These are phyloP conservation scores for Incumbomyces delicatus DNA, from an alignment of 2,329 filamentous ascomycete species.

Conservation along the genomic window DNA sequence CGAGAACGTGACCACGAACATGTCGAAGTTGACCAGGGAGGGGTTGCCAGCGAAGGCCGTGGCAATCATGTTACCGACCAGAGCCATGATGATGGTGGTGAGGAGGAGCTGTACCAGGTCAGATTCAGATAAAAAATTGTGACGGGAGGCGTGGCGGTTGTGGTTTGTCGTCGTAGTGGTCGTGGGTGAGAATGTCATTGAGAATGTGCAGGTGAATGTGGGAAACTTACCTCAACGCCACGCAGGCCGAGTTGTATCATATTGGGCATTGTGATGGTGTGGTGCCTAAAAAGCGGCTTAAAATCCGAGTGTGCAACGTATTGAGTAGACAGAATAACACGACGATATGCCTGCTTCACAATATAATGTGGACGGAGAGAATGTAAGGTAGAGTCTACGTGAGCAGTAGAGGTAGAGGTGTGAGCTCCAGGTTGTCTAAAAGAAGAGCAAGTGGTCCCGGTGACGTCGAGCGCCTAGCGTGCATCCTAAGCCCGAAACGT, in stretches of 20 bases:
- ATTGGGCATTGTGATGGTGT: conserved; percentile 31
- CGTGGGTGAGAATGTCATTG: too few relatives aligned
- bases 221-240: conserved; percentile 31
- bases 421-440: background rate
- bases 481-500: too few relatives aligned
- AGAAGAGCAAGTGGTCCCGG: background rate
- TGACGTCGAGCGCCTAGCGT: conserved; percentile 1
- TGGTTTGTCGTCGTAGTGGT: too few relatives aligned
- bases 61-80: conserved; percentile 55
- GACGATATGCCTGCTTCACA: too few relatives aligned
- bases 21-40: conserved; percentile 46
- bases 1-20: conserved; percentile 40
- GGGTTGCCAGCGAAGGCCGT: conserved; percentile 44
- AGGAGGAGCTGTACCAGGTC: conserved; percentile 43
- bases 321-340: too few relatives aligned
- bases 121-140: background rate
- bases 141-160: conserved; percentile 3
- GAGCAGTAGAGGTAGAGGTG: background rate
- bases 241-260: conserved; percentile 32
- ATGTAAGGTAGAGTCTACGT: too few relatives aligned
- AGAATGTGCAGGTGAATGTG: too few relatives aligned
- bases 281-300: conserved; percentile 1
- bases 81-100: conserved; percentile 50
- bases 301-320: too few relatives aligned
- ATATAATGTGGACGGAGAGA: too few relatives aligned